Conservation (phyloP, 257 asterid species). For the Solanum paucissectum region DNA sequence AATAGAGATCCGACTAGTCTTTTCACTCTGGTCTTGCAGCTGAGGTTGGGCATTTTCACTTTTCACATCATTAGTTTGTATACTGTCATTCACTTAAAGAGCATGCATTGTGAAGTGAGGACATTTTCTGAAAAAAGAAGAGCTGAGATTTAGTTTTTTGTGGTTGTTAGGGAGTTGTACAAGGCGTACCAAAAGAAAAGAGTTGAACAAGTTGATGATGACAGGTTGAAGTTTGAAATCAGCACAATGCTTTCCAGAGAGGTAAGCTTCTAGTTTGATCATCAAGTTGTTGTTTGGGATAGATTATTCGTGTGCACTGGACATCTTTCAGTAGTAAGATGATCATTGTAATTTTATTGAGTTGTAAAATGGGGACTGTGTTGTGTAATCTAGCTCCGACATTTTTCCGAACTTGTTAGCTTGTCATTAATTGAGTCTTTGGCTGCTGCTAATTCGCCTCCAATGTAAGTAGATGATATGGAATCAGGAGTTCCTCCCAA, state of each 20-base stretch:
- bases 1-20: conserved; percentile 63
- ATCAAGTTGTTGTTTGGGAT: neutral
- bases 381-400: neutral
- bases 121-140: neutral
- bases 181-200: conserved; percentile 58
- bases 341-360: neutral
- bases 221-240: conserved; percentile 76
- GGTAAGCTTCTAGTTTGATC: conserved; percentile 35
- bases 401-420: neutral
- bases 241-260: conserved; percentile 82
- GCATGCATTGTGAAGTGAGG: neutral
- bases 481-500: neutral
- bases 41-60: conserved; percentile 35
- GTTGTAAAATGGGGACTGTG: neutral
- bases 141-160: neutral
- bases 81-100: neutral
- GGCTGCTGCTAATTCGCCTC: neutral
- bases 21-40: conserved; percentile 59
- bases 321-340: neutral
- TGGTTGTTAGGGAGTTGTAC: conserved; percentile 55
- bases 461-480: neutral
- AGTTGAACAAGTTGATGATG: conserved; percentile 72
- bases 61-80: neutral
- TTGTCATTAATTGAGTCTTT: neutral
- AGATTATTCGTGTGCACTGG: neutral